Conservation (phyloP, 805 yeast species). For the Lipomyces yamadae region DNA sequence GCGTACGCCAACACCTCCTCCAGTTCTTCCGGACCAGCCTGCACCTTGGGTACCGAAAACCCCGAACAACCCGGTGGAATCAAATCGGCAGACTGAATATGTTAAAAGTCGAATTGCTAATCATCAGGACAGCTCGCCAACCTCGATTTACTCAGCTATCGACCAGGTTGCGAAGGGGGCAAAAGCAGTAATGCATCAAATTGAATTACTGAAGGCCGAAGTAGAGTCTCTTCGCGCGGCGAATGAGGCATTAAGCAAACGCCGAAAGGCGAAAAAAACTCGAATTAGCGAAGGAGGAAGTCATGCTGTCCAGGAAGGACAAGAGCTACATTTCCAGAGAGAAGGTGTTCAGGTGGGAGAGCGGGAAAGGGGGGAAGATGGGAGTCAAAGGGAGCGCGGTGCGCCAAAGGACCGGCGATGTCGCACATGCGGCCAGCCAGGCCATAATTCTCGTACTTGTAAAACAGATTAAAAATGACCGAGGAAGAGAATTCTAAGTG, state of each 20-base stretch:
- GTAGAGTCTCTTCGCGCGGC: neutral
- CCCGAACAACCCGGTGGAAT: too few relatives aligned
- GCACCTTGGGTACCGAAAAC: too few relatives aligned
- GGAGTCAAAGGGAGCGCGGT: too few relatives aligned
- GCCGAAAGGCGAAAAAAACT: neutral
- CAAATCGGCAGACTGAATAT: neutral
- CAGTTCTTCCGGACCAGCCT: too few relatives aligned
- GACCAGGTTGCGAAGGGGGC: slow-evolving; percentile 4
- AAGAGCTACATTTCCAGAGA: neutral
- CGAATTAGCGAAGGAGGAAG: slow-evolving; percentile 3
- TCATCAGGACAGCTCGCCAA: slow-evolving; percentile 7
- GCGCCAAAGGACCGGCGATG: neutral
- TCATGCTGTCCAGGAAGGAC: neutral
- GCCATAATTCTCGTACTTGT: neutral
- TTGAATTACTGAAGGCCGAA: neutral
- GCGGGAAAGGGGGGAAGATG: neutral
- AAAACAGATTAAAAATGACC: neutral
- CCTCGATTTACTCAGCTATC: slow-evolving; percentile 3
- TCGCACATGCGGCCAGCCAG: slow-evolving; percentile 5
- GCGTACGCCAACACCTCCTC: too few relatives aligned
- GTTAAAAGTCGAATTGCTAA: neutral
- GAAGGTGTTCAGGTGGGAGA: neutral
- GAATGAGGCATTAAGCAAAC: slow-evolving; percentile 4
- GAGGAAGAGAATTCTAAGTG: slow-evolving; percentile 1
- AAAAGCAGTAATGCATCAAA: neutral